Evolutionary conservation across 2,329 filamentous ascomycete species (phyloP).

Genomic region (Xylaria multiplex): DNA sequence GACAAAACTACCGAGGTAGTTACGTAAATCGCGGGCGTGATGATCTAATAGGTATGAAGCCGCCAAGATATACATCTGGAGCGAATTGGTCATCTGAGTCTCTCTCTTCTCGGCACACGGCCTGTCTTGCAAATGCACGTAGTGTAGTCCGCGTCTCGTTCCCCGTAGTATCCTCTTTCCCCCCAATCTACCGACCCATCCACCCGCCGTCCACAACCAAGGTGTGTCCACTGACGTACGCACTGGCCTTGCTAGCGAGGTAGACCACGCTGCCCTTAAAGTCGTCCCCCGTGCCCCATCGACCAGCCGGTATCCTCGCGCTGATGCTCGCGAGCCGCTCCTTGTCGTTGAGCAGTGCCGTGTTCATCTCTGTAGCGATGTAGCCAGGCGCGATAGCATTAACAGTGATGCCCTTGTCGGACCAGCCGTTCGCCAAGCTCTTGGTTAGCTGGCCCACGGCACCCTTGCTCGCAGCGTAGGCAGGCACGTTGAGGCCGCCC

Average conservation of each 20-base stretch:
- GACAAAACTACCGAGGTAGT: background rate
- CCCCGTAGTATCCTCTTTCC: too few relatives aligned
- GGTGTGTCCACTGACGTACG: conserved; percentile 84
- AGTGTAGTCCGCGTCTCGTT: background rate
- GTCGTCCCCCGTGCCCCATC: conserved; percentile 86
- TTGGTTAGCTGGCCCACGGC: conserved; percentile 87
- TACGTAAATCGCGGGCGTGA: background rate
- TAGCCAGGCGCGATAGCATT: conserved; percentile 93
- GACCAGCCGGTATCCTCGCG: conserved; percentile 81
- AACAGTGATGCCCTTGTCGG: conserved; percentile 78
- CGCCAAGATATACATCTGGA: background rate
- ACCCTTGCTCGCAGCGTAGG: conserved; percentile 87
- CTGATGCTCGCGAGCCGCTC: conserved; percentile 78
- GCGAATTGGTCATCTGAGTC: background rate
- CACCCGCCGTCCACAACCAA: conserved; percentile 89
- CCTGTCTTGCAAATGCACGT: background rate
- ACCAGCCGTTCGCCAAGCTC: conserved; percentile 88
- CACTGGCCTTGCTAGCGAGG: conserved; percentile 78
- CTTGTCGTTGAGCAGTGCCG: conserved; percentile 78
- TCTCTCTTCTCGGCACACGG: background rate
- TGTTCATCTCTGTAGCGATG: conserved; percentile 95
- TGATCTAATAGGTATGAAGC: background rate
- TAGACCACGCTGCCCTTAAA: conserved; percentile 87
- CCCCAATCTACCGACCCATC: conserved; percentile 77
- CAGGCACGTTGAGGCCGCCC: conserved; percentile 87